Evolutionary conservation across 805 yeast species (phyloP), one percentile per base, ranked within the genome.

Genomic region (Suhomyces prunicola): DNA sequence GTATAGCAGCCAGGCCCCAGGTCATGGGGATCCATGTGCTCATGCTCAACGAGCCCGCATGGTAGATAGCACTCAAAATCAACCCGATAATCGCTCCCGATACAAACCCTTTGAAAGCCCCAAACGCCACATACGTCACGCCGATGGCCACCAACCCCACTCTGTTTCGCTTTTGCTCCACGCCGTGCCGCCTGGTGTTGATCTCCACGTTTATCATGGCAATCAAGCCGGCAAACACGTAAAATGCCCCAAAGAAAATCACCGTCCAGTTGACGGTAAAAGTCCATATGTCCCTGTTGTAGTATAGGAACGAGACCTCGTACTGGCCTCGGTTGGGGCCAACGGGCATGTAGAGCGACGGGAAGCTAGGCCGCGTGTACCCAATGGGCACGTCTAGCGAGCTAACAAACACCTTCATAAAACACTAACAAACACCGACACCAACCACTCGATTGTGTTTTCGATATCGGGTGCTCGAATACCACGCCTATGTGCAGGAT

Each of bases 11-110:
- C 2, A 87, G 68, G 0, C 85, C 96, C 83, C 92, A 89, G 51
- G 87, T 80, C 58, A 93, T 79, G 0, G 99, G 98, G 6, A 93
- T 83, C 99, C 99, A 93, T 0, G 97, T 89, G 10, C 96, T 86
- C 96, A 94, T 89, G 22, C 87, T 81, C 61, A 93, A 83, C 23
- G 87, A 77, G 0, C 96, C 96, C 0, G 96, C 84, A 51, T 79
- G 76, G 70, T 92, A 92, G 6, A 91, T 80, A 1, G 90, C 88
- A 35, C 86, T 86, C 15, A 88, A 64, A 57, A 94, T 65, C 10
- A 91, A 73, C 0, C 97, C 97, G 41, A 88, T 77, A 5, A 90
- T 76, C 1, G 92, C 83, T 0, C 97, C 98, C 1, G 86, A 73
- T 2, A 84, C 70, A 44, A 88, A 73, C 0, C 88, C 97, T 60